phyloP scores from a whole-genome alignment of 805 yeast genomes.

The Debaryomyces maramus region DNA sequence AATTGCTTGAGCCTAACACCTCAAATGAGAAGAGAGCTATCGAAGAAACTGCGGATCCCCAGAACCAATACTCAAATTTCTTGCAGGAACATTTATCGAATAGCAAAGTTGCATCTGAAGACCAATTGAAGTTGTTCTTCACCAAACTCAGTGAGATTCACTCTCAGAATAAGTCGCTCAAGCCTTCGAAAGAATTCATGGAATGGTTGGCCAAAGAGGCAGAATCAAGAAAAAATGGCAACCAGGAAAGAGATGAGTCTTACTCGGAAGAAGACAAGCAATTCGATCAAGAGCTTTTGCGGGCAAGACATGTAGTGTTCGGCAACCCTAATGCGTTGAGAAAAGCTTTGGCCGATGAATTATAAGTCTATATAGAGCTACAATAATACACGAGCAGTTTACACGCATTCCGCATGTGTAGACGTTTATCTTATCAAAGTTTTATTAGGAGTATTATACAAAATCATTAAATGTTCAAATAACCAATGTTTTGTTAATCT shows the following conservation, averaged over 20 bases:
- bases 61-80: slow-evolving; percentile 33
- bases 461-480: slow-evolving; percentile 5
- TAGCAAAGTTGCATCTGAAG: slow-evolving; percentile 25
- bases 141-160: slow-evolving; percentile 33
- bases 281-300: slow-evolving; percentile 33
- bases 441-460: slow-evolving; percentile 7
- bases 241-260: slow-evolving; percentile 30
- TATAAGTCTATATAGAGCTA: slow-evolving; percentile 14
- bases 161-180: slow-evolving; percentile 23
- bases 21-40: slow-evolving; percentile 15
- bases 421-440: too few relatives aligned
- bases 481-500: slow-evolving; percentile 31
- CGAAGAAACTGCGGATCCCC: slow-evolving; percentile 21
- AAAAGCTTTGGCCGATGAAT: slow-evolving; percentile 51
- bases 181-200: slow-evolving; percentile 47
- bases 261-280: slow-evolving; percentile 32
- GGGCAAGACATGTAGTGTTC: slow-evolving; percentile 64
- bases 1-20: slow-evolving; percentile 15
- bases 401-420: too few relatives aligned
- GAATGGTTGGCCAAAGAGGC: slow-evolving; percentile 60
- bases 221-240: slow-evolving; percentile 18
- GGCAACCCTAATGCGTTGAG: slow-evolving; percentile 76
- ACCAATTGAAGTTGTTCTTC: slow-evolving; percentile 45
- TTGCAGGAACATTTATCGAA: slow-evolving; percentile 34
- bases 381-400: too few relatives aligned